Evolutionary conservation across 2,329 filamentous ascomycete species (phyloP), one percentile per base, ranked within the genome.

Genomic region (Sarocladium oryzae): DNA sequence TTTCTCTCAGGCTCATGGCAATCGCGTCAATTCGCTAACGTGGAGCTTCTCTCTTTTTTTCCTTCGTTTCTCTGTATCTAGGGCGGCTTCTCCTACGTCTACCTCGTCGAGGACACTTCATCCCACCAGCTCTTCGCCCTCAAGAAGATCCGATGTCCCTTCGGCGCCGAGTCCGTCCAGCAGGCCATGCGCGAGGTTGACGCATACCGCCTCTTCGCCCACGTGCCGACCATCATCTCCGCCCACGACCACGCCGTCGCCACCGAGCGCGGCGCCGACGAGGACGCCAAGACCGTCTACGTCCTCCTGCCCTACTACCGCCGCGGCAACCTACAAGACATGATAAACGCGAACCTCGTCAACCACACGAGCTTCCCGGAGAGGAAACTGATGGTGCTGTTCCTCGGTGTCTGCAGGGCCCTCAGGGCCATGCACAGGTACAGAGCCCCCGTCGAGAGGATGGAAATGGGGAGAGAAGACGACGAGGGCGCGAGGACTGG

Each of bases 1-100:
- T n/a, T n/a, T n/a, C n/a, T n/a, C n/a, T n/a, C n/a, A n/a, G n/a
- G n/a, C n/a, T n/a, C n/a, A n/a, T n/a, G n/a, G n/a, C n/a, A 48
- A 35, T 49, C 38, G 2, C 49, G 5, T 43, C 26, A 13, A 32
- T n/a, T 41, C 23, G n/a, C 36, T 16, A 53, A 9, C 37, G 32
- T 30, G 21, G 23, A 18, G 20, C 55, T 54, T 49, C 56, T 53
- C 18, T n/a, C 33, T 18, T 24, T 38, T 36, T 26, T 3, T 51
- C 41, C 30, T 8, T 24, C 30, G 41, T 23, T 35, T 33, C 16
- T 2, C 10, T 16, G 23, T 40, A 51, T 26, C 16, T 52, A 92
- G 86, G 93, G 93, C 66, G 93, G 93, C 63, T 99, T 99, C 76
- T 96, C 90, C 57, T 99, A 97, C 70, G 93, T 99, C 60, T 99